Evolutionary conservation across 768 basidiomycete species (phyloP), one percentile per base, ranked within the genome.

Genomic region (Lentinula sp.): DNA sequence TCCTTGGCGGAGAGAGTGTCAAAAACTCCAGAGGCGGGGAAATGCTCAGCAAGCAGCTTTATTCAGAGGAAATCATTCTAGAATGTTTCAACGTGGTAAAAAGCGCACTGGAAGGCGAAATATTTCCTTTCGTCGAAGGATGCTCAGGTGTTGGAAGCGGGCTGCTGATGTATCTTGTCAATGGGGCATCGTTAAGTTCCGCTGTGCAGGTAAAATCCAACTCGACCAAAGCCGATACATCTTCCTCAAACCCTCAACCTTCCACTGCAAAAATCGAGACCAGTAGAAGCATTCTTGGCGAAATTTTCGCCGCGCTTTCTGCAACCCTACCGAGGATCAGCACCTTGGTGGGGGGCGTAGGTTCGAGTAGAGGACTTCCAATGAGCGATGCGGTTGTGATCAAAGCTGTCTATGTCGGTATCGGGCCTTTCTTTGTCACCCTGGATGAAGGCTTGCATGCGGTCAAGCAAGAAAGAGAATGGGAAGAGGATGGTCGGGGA

Each of bases 371-470:
- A 23, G 50, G 51, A 45, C n/a, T 57, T 28, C 65, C 89, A 1
- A 89, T 98, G 87, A 91, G 91, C 1, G 97, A 98, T 63, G 73
- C 85, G 0, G 91, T 98, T 65, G 90, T 98, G 68, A 97, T 98
- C 55, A 88, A 92, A 65, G 87, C 88, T 0, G 91, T 97, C 3
- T 98, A 96, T 71, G 88, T 98, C 56, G 85, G 94, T 3, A 93
- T 98, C 65, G 92, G 91, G 6, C 95, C 96, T 0, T 95, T 98
- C 71, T 98, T 98, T 68, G 85, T 93, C 5, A 84, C 85, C n/a
- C 92, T 93, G 45, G 75, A 78, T 11, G 76, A 78, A 0, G 76
- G 72, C 3, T 92, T 93, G 46, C 75, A 78, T 9, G 75, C 78
- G 0, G 76, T 71, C 3, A 87, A 35, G 75, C 76, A 43, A 84